Base-by-base conservation (phyloP, 306 rosid species). In the Cicer chorassanicum region DNA sequence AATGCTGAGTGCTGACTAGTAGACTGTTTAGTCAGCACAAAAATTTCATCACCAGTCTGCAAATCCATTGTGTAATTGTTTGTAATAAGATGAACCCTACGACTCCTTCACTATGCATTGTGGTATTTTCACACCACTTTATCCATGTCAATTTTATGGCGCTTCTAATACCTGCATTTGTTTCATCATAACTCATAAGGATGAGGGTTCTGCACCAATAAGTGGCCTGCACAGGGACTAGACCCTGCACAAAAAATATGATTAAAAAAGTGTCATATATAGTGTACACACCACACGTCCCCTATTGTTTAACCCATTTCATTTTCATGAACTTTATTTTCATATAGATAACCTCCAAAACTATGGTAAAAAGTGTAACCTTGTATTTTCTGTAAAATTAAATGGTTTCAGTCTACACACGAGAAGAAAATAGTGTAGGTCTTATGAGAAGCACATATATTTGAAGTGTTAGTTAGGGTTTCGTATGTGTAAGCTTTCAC, bases 71-170 rank as follows among this genome's bases (percentile, higher is more conserved):
- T 19, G 9, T 66, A 55, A 19, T 73, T 80, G 44, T 54, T 73
- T 18, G 8, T 68, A 55, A 42, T 36, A 65, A 65, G 63, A 72
- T 18, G 50, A 36, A 6, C 29, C n/a, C 39, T 18, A 15, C 64
- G 41, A 63, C 72, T 21, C 40, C 42, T 78, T 61, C 21, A 11
- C 66, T 34, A 24, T 78, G 49, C 19, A 2, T 65, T 7, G 39
- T 79, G 78, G 62, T 55, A 12, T 54, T 55, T 65, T 7, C n/a
- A 2, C 63, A 54, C 65, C 53, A 43, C 51, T 72, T 72, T 65
- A 13, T 43, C 42, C 66, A 34, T 59, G 5, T 29, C 42, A 59
- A 12, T 29, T 36, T 53, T 43, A 51, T 53, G 68, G 60, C 54
- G 34, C 56, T 64, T 70, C 39, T 19, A 69, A 60, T 39, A 78